phyloP scores from a whole-genome alignment of 1,284 basidiomycete genomes.

The Kalmanozyma brasiliensis region DNA sequence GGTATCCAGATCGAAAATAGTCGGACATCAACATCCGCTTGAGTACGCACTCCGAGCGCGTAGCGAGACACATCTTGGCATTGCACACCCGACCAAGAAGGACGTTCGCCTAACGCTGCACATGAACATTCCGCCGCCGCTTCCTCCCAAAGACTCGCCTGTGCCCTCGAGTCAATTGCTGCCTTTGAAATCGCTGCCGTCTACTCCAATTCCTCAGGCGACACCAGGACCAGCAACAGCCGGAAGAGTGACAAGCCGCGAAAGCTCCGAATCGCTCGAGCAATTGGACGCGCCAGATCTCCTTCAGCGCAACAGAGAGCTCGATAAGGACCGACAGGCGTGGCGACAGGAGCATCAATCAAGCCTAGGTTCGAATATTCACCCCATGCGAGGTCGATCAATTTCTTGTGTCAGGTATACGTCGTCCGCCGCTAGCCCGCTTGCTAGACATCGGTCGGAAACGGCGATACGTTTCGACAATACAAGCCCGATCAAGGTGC shows the following conservation, averaged over 20 bases:
- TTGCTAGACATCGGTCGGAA: background rate
- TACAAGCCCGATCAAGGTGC: conserved; percentile 10
- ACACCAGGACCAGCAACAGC: background rate
- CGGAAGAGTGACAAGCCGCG: background rate
- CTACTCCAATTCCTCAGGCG: conserved; percentile 5
- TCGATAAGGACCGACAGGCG: conserved; percentile 21
- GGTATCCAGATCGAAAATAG: background rate
- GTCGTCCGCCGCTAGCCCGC: background rate
- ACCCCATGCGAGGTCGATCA: conserved; percentile 7
- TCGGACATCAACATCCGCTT: background rate
- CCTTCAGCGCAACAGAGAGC: conserved; percentile 11
- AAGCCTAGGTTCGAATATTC: conserved; percentile 8
- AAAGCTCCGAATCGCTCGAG: conserved; percentile 20
- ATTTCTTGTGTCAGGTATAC: conserved; percentile 22
- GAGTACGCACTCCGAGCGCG: background rate
- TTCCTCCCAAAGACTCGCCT: conserved; percentile 15
- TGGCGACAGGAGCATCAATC: conserved; percentile 26
- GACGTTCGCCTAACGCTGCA: conserved; percentile 28
- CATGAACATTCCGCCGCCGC: conserved; percentile 18
- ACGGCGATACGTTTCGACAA: background rate
- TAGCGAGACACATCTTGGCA: background rate
- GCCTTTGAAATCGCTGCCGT: conserved; percentile 10
- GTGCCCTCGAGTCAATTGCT: background rate
- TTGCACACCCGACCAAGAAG: background rate
- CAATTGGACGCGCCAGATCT: conserved; percentile 13